Evolutionary conservation across 148 eudicot species (phyloP), one percentile per base, ranked within the genome.

Genomic region (Vaccinium myrtillus): DNA sequence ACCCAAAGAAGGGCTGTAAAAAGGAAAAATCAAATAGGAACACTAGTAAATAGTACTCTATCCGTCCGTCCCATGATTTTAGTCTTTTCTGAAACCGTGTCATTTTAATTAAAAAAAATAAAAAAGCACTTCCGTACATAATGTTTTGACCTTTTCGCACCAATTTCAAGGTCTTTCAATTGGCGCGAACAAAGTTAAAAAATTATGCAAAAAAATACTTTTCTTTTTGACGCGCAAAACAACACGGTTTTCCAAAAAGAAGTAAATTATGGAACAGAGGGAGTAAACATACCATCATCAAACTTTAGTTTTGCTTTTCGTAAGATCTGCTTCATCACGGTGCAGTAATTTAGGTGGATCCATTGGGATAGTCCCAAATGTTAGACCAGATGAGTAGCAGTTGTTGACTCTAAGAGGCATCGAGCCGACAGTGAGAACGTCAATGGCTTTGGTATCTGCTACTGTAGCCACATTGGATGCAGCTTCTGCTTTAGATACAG

Each of bases 331-430:
- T 78, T 84, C 89, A 74, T 88, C 87, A 79, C 73, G 86, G 82
- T 88, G 87, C 80, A 92, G 84, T 58, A 93, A 87, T 86, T 90
- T 91, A n/a, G 96, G 14, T 9, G 55, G 93, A 88, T 95, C 95
- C 84, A 95, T 93, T 3, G 93, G 91, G 80, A 94, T 93, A 23
- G 94, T 89, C 58, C 98, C 98, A 56, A 95, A 90, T 55, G 94
- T 92, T 75, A 95, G 83, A 69, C 92, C 90, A 70, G 93, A 80
- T n/a, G 95, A 82, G 56, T 82, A 85, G 25, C 86, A 43, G 6
- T 43, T 90, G 19, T 89, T 89, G 8, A 93, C 93, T 77, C 89
- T 90, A 46, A 92, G 86, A 2, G 95, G 93, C 91, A 94, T 85
- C 4, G 51, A 18, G 51, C 49, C 78, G 6, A 36, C 94, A 16